Conservation (phyloP, 192 early-diverging fungal species). For the Linnemannia zychae region DNA sequence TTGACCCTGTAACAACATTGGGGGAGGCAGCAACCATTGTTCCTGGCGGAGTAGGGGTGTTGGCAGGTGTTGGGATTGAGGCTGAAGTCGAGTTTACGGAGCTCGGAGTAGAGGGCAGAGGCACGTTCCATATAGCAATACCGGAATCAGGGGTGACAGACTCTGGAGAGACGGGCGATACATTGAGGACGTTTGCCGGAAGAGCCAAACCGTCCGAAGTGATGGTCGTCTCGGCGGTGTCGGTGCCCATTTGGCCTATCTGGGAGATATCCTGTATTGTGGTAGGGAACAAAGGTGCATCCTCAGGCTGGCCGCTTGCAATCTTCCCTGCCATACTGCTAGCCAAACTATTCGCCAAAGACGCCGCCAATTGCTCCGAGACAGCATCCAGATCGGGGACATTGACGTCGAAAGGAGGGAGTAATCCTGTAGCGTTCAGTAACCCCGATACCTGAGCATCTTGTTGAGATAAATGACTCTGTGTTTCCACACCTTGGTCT, state of each 20-base stretch:
- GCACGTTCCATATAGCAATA: constrained; percentile 13
- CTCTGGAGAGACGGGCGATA: not conserved
- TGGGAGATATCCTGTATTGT: not conserved
- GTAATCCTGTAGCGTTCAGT: constrained; percentile 2
- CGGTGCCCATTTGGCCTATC: not conserved
- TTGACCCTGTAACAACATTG: not conserved
- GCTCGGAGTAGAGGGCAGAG: constrained; percentile 13
- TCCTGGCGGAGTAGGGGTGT: constrained; percentile 34
- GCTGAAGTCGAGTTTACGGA: constrained; percentile 4
- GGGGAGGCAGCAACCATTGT: not conserved
- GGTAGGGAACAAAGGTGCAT: constrained; percentile 7
- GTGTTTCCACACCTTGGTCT: not conserved
- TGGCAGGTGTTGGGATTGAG: constrained; percentile 33
- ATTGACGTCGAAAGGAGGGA: constrained; percentile 33
- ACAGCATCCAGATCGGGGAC: constrained; percentile 46
- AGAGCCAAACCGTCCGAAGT: not conserved
- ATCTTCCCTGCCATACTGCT: constrained; percentile 40
- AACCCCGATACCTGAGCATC: not conserved
- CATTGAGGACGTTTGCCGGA: not conserved
- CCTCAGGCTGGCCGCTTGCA: not conserved
- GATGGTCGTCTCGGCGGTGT: not conserved
- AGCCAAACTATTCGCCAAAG: constrained; percentile 33
- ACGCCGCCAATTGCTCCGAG: constrained; percentile 36
- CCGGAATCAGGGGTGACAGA: constrained; percentile 22
- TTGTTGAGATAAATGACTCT: not conserved